Conservation (phyloP, 1,284 basidiomycete genomes). For the Melampsora larici-populina region DNA sequence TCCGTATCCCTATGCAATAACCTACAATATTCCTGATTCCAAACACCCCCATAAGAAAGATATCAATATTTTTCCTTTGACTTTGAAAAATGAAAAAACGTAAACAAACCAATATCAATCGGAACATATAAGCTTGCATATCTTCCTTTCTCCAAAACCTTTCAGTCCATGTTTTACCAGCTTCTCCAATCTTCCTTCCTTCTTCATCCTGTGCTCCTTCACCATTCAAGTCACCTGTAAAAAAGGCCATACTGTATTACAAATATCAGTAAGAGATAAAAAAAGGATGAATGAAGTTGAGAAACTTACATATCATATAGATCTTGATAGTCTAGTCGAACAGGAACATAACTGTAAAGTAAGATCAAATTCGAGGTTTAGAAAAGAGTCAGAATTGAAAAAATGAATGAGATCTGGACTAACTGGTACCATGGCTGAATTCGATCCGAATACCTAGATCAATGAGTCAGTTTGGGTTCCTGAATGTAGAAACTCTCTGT, state of each 20-base stretch:
- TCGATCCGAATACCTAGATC: constrained; percentile 49
- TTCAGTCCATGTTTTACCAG: constrained; percentile 53
- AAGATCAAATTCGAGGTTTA: too few species aligned
- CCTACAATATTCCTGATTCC: too few species aligned
- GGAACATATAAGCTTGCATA: constrained; percentile 53
- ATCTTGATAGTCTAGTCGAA: constrained; percentile 54
- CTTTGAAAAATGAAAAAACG: not conserved
- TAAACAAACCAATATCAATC: constrained; percentile 27
- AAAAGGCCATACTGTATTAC: constrained; percentile 55
- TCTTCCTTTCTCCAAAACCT: constrained; percentile 55
- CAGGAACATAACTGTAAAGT: constrained; percentile 47
- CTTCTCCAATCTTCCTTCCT: constrained; percentile 55
- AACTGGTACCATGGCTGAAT: constrained; percentile 52
- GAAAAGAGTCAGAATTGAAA: not conserved
- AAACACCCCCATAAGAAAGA: too few species aligned
- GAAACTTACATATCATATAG: constrained; percentile 50
- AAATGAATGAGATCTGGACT: constrained; percentile 27
- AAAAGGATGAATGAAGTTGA: not conserved
- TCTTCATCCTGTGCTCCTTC: constrained; percentile 52
- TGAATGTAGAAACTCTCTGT: not conserved
- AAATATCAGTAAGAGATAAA: constrained; percentile 31
- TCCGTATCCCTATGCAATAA: too few species aligned
- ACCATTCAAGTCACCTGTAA: constrained; percentile 56
- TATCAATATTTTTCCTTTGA: too few species aligned
- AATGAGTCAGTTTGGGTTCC: too few species aligned